Base-by-base conservation (phyloP, 768 basidiomycete species). In the Russula sp. region DNA sequence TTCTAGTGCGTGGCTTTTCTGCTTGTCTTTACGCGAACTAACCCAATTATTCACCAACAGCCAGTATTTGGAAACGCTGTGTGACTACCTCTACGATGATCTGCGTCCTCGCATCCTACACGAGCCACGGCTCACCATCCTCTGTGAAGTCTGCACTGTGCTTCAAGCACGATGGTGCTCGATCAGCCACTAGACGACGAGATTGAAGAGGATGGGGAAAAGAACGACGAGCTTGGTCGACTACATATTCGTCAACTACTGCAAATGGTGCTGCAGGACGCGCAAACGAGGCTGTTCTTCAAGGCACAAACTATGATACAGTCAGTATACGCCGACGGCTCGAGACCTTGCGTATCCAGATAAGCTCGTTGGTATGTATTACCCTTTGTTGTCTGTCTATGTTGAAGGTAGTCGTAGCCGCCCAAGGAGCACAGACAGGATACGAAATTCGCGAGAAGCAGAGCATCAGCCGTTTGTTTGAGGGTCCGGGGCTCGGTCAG, bases 31-130 rank as follows among this genome's bases (percentile, higher is more conserved):
- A 18, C 32, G 4, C 55, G 16, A 31, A 13, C 22, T 11, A n/a
- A 40, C 20, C 14, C 59, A n/a, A 51, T 35, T 44, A 39, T 34
- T 57, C 34, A 16, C 57, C 49, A 35, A n/a, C 59, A 98, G 94
- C 70, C 81, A 84, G 64, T 98, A 93, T 75, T 81, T 99, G 27
- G 94, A 97, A 76, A 87, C 82, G 3, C 80, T 99, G 0, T 98
- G 94, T 68, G 96, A 98, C 74, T 83, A 93, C 68, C 84, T 99
- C 39, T 97, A 95, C 71, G 97, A 98, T 72, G 92, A 95, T 66
- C 83, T 99, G 1, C 89, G 97, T 1, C 97, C 96, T 6, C 86
- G 95, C 6, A 98, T 98, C 65, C 81, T 98, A 2, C 95, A 98
- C 68, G 96, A 98, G 71, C 87, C 88, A 0, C 85, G 89, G 5